Conservation (phyloP, 805 yeast genomes). For the Metahyphopichia silvanorum region DNA sequence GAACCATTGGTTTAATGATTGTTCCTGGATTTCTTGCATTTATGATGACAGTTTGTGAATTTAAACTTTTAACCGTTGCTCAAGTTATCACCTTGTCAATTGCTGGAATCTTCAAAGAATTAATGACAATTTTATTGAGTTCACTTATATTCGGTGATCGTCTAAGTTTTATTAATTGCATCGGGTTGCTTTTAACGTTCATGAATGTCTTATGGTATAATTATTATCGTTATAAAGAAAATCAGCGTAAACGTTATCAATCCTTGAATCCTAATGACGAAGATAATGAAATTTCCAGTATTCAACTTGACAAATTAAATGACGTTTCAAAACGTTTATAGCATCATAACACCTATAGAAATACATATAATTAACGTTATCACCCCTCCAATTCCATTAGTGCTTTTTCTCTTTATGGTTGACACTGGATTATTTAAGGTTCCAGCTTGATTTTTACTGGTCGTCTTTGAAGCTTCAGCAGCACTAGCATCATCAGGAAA, state of each 20-base stretch:
- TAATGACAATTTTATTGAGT: slow-evolving; percentile 75
- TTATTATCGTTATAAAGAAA: slow-evolving; percentile 46
- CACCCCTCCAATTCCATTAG: too few species aligned
- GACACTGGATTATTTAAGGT: slow-evolving; percentile 1
- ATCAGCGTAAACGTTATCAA: slow-evolving; percentile 7
- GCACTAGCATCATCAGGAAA: slow-evolving; percentile 8
- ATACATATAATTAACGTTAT: too few species aligned
- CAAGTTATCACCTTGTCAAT: slow-evolving; percentile 83
- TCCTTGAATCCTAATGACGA: background rate
- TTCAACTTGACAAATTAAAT: too few species aligned
- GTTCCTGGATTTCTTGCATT: slow-evolving; percentile 88
- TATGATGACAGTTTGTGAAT: slow-evolving; percentile 86
- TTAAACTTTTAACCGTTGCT: slow-evolving; percentile 74
- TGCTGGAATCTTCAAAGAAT: slow-evolving; percentile 91
- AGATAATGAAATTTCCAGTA: background rate
- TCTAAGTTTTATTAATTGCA: slow-evolving; percentile 60
- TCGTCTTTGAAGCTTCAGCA: slow-evolving; percentile 5
- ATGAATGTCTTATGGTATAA: slow-evolving; percentile 84
- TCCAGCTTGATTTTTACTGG: slow-evolving; percentile 4
- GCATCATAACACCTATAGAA: too few species aligned
- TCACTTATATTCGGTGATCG: slow-evolving; percentile 69
- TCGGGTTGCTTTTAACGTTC: slow-evolving; percentile 75
- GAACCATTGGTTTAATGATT: slow-evolving; percentile 56
- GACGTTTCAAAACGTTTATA: too few species aligned
- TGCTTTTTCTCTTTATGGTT: too few species aligned